These are phyloP conservation scores for Haplosporangium gracile DNA, from an alignment of 192 early-diverging fungal genomes.

Conservation along the genomic window DNA sequence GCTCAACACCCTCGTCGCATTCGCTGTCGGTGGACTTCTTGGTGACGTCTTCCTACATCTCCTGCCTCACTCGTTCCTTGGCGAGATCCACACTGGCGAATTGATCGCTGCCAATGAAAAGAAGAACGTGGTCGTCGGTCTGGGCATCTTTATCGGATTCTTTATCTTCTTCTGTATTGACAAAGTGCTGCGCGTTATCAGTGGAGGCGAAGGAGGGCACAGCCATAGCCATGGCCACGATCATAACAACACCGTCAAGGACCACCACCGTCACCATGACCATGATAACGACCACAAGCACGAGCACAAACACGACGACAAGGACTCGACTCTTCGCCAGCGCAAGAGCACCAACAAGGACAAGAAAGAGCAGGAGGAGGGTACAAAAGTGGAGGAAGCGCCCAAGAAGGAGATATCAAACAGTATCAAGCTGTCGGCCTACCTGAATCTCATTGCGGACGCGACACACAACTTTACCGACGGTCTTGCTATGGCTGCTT, in stretches of 20 bases:
- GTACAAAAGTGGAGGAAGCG: conserved; percentile 4
- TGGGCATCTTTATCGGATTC: conserved; percentile 83
- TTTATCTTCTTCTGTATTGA: conserved; percentile 85
- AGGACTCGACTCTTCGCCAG: conserved; percentile 38
- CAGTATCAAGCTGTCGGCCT: conserved; percentile 78
- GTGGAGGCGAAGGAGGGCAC: conserved; percentile 72
- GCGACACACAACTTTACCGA: conserved; percentile 91
- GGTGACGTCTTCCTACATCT: conserved; percentile 91
- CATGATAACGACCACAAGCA: conserved; percentile 43
- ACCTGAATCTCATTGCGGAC: conserved; percentile 87
- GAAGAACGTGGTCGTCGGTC: conserved; percentile 76
- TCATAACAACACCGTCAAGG: conserved; percentile 47
- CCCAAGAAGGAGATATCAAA: conserved; percentile 49
- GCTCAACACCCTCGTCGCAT: conserved; percentile 83
- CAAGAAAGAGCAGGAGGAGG: conserved; percentile 15
- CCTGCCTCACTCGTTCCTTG: conserved; percentile 81
- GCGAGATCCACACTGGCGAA: conserved; percentile 61
- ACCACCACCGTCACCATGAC: conserved; percentile 42
- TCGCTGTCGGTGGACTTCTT: conserved; percentile 88
- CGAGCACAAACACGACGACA: conserved; percentile 40
- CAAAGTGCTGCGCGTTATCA: conserved; percentile 85
- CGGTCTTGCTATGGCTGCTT: conserved; percentile 86
- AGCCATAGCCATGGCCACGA: conserved; percentile 68
- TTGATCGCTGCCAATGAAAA: conserved; percentile 59
- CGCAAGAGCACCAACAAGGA: conserved; percentile 57